Evolutionary conservation across 164 flowering plant species (phyloP).

Genomic region (Tinospora cordifolia): DNA sequence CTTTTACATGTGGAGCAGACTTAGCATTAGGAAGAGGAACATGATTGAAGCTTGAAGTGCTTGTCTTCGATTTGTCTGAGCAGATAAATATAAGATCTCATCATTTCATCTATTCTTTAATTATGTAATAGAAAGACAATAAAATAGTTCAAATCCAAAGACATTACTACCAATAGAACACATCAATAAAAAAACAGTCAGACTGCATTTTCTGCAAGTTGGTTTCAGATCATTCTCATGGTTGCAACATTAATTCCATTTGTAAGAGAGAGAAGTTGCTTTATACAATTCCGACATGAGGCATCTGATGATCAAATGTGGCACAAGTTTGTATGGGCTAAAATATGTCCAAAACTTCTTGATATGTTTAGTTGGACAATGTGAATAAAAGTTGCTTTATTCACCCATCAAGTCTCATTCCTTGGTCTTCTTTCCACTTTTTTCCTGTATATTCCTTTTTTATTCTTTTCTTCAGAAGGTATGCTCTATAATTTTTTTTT

Average conservation of each 20-base stretch:
- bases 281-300: background rate
- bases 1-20: conserved; percentile 24
- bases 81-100: conserved; percentile 5
- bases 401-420: background rate
- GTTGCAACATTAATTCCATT: background rate
- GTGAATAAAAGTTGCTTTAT: background rate
- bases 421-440: background rate
- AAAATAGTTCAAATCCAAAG: background rate
- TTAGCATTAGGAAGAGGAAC: conserved; percentile 25
- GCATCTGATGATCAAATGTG: background rate
- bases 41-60: conserved; percentile 23
- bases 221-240: background rate
- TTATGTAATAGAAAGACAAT: background rate
- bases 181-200: background rate
- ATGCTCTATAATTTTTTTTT: background rate
- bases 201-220: background rate
- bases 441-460: background rate
- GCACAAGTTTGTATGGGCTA: background rate
- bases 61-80: conserved; percentile 40
- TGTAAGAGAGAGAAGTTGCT: background rate
- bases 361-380: too few relatives aligned
- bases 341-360: too few relatives aligned
- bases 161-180: background rate
- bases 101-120: background rate
- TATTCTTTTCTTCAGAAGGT: too few relatives aligned